Conservation (phyloP, 1,139 yeast genomes). For the Suhomyces atakaporum region DNA sequence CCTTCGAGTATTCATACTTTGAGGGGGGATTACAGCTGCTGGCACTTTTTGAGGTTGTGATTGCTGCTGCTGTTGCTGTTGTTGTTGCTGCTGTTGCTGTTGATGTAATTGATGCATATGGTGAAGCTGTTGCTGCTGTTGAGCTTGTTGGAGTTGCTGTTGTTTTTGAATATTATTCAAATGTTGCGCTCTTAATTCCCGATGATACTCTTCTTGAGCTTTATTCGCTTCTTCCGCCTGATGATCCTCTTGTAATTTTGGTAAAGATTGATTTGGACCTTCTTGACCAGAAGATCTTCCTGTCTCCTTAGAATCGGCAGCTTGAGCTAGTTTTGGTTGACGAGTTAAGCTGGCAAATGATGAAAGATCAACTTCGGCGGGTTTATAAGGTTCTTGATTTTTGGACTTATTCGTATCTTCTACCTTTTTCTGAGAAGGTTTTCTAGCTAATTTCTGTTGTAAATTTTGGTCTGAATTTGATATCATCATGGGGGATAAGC, state of each 20-base stretch:
- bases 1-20: conserved; percentile 24
- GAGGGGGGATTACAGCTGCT: conserved; percentile 31
- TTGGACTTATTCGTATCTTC: conserved; percentile 9
- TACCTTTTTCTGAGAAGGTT: conserved; percentile 16
- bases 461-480: conserved; percentile 19
- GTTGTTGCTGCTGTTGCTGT: conserved; percentile 3
- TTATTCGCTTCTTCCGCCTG: conserved; percentile 5
- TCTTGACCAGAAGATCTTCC: conserved; percentile 1
- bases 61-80: conserved; percentile 8
- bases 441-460: conserved; percentile 15
- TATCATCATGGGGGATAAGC: conserved; percentile 44
- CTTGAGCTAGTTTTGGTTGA: conserved; percentile 33
- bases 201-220: conserved; percentile 9
- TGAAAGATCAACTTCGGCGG: conserved; percentile 56
- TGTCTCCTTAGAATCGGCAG: conserved; percentile 2
- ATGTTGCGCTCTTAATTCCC: conserved; percentile 7
- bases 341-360: conserved; percentile 51
- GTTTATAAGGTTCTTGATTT: conserved; percentile 44
- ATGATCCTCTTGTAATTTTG: conserved; percentile 13
- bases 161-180: conserved; percentile 4
- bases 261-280: conserved; percentile 10
- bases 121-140: conserved; percentile 8
- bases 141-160: conserved; percentile 4
- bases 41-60: conserved; percentile 16
- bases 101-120: conserved; percentile 7